Percentiles rank a stretch among this genome's conserved stretches.
phyloP scores from a whole-genome alignment of 108 stramenopile genomes.

The Cyclotella cryptica region DNA sequence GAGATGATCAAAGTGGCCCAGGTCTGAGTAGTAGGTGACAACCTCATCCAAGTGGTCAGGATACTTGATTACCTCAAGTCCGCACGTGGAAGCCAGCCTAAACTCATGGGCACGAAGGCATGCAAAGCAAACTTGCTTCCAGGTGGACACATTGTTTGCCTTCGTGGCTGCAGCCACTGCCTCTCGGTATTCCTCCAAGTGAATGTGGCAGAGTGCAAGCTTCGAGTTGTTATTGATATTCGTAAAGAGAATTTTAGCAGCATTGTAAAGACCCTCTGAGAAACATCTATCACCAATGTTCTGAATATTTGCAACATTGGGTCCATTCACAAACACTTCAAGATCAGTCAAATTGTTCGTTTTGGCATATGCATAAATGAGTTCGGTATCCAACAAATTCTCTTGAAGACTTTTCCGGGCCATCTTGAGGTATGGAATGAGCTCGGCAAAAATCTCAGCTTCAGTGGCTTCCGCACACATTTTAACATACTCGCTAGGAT shows the following conservation, averaged over 20 bases:
- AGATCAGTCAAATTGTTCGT: constrained; percentile 96
- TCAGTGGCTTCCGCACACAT: constrained; percentile 96
- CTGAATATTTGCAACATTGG: constrained; percentile 99
- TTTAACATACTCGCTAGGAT: constrained; percentile 93
- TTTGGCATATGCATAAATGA: constrained; percentile 98
- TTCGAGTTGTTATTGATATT: constrained; percentile 99
- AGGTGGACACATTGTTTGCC: constrained; percentile 99
- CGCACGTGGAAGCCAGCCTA: constrained; percentile 96
- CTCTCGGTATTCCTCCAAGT: constrained; percentile 97
- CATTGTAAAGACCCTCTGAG: constrained; percentile 95
- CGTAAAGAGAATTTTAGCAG: constrained; percentile 96
- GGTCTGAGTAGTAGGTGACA: constrained; percentile 96
- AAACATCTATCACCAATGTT: constrained; percentile 95
- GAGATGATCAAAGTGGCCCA: constrained; percentile 96
- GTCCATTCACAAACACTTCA: constrained; percentile 96
- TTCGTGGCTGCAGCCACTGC: constrained; percentile 98
- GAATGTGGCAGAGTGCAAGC: constrained; percentile 98
- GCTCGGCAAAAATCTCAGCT: constrained; percentile 92
- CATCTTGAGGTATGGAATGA: constrained; percentile 98
- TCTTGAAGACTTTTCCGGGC: constrained; percentile 98
- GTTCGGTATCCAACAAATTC: constrained; percentile 97
- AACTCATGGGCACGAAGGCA: constrained; percentile 97
- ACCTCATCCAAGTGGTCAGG: constrained; percentile 99
- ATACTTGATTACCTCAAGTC: constrained; percentile 98
- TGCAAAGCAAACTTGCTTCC: constrained; percentile 98